Evolutionary conservation across 495 filamentous ascomycete genomes (phyloP).

Genomic region (Aspergillus mulundensis): DNA sequence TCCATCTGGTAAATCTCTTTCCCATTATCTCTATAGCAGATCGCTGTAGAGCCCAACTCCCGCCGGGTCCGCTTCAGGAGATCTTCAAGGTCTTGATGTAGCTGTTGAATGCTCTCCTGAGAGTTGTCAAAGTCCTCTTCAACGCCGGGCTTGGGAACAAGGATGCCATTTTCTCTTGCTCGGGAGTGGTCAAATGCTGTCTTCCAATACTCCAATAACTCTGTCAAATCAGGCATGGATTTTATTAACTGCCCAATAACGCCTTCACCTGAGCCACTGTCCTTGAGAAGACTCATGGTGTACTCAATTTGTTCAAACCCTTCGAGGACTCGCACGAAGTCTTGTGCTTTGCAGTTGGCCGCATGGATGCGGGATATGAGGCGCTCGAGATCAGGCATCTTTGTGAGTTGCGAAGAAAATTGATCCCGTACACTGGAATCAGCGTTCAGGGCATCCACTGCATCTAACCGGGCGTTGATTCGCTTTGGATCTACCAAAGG

Average conservation of each 20-base stretch:
- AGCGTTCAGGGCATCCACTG: slow-evolving; percentile 87
- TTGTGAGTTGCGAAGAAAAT: slow-evolving; percentile 78
- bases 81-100: slow-evolving; percentile 66
- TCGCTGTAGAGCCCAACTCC: slow-evolving; percentile 61
- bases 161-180: slow-evolving; percentile 68
- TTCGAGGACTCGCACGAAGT: slow-evolving; percentile 91
- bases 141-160: slow-evolving; percentile 84
- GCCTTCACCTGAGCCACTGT: slow-evolving; percentile 66
- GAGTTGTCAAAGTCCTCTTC: slow-evolving; percentile 91
- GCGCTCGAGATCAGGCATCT: slow-evolving; percentile 91
- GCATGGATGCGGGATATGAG: slow-evolving; percentile 95
- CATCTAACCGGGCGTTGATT: slow-evolving; percentile 94
- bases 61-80: slow-evolving; percentile 67
- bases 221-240: slow-evolving; percentile 77
- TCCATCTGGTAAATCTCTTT: slow-evolving; percentile 98
- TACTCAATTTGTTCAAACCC: slow-evolving; percentile 97
- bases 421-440: slow-evolving; percentile 72
- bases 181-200: slow-evolving; percentile 84
- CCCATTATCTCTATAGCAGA: slow-evolving; percentile 83
- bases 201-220: slow-evolving; percentile 79
- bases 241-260: slow-evolving; percentile 79
- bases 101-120: slow-evolving; percentile 66
- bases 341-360: slow-evolving; percentile 76
- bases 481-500: slow-evolving; percentile 78
- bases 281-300: slow-evolving; percentile 72